Conservation (phyloP, 2,329 filamentous ascomycete species). For the Paraphaeosphaeria sporulosa region DNA sequence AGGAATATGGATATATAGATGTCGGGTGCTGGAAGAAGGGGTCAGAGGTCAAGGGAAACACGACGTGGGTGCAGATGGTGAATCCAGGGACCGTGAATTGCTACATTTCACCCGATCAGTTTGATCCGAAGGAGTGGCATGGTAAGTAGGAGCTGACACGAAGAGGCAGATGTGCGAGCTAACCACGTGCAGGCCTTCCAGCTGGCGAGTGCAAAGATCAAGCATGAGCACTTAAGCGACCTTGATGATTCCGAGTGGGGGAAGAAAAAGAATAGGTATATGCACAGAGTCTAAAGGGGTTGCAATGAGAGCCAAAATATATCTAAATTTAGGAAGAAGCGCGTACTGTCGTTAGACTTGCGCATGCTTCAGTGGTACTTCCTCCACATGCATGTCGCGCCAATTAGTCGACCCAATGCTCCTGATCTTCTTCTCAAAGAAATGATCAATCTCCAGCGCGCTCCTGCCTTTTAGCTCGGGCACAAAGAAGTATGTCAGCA, state of each 20-base stretch:
- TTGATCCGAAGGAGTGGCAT: slow-evolving; percentile 5
- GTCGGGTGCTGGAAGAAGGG: slow-evolving; percentile 11
- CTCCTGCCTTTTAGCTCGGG: slow-evolving; percentile 48
- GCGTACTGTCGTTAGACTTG: background rate
- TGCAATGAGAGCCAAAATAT: background rate
- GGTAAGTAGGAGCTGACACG: background rate
- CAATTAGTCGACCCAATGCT: slow-evolving; percentile 7
- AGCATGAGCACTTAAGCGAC: background rate
- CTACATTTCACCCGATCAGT: slow-evolving; percentile 9
- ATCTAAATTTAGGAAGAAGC: background rate
- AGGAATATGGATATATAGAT: slow-evolving; percentile 7
- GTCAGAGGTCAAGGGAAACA: background rate
- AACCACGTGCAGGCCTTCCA: background rate
- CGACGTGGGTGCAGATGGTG: slow-evolving; percentile 8
- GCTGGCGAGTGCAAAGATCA: background rate
- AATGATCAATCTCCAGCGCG: slow-evolving; percentile 48
- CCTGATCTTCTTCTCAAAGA: slow-evolving; percentile 36
- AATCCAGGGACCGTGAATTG: background rate
- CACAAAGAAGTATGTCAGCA: slow-evolving; percentile 43
- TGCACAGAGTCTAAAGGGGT: background rate
- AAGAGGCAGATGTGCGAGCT: background rate
- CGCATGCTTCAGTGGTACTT: slow-evolving; percentile 1
- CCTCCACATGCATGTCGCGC: slow-evolving; percentile 1
- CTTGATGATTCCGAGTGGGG: background rate
- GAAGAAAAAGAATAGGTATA: background rate